phyloP scores from a whole-genome alignment of 257 asterid species.

The Jasminum sambac region DNA sequence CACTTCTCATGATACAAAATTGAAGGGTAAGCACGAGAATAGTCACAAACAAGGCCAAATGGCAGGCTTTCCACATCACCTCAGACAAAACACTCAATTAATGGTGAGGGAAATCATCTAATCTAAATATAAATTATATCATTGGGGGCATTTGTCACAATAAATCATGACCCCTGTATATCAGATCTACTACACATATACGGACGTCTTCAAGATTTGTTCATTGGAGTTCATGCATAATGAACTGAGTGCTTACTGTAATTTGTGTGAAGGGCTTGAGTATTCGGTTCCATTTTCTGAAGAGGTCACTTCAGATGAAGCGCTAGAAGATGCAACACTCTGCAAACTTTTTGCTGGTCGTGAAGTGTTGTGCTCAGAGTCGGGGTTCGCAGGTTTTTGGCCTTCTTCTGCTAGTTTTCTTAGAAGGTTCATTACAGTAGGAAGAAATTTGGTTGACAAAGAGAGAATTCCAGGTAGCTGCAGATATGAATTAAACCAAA shows the following conservation, averaged over 20 bases:
- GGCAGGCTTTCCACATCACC: constrained; percentile 16
- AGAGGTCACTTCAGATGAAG: constrained; percentile 57
- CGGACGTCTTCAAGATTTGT: constrained; percentile 30
- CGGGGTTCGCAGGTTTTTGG: constrained; percentile 31
- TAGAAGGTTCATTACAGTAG: constrained; percentile 71
- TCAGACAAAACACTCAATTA: constrained; percentile 14
- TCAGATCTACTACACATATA: constrained; percentile 35
- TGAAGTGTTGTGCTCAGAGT: constrained; percentile 43
- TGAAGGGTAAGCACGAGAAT: constrained; percentile 19
- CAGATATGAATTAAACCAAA: constrained; percentile 21
- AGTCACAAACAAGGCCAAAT: constrained; percentile 25
- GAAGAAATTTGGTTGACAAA: constrained; percentile 75
- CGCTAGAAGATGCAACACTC: constrained; percentile 45
- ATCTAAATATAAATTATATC: not conserved
- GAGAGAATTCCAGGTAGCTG: constrained; percentile 87
- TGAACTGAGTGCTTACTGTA: constrained; percentile 37
- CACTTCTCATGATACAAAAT: constrained; percentile 39
- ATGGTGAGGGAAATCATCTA: not conserved
- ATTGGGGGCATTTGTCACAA: constrained; percentile 24
- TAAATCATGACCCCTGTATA: constrained; percentile 26
- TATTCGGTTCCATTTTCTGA: constrained; percentile 52
- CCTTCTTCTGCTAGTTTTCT: constrained; percentile 71
- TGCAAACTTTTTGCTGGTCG: constrained; percentile 37
- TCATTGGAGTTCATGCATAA: constrained; percentile 3
- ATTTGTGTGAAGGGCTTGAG: constrained; percentile 42